These are phyloP conservation scores for Podospora conica DNA, from an alignment of 495 filamentous ascomycete genomes.

Conservation along the genomic window DNA sequence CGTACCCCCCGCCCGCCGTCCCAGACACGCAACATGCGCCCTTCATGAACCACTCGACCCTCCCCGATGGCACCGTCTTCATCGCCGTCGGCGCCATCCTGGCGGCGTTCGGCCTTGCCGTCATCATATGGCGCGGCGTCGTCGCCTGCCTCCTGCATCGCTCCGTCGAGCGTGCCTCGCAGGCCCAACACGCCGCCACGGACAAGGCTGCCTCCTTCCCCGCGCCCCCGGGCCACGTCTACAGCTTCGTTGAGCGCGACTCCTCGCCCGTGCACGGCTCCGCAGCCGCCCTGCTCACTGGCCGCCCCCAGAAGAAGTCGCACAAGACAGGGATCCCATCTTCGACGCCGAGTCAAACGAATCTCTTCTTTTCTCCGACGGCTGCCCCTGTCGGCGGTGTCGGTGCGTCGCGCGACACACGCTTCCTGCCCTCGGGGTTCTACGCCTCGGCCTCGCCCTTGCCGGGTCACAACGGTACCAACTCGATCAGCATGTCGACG, in stretches of 20 bases:
- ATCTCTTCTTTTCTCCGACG: constrained; percentile 92
- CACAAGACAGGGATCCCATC: constrained; percentile 40
- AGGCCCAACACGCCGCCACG: constrained; percentile 60
- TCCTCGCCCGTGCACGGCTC: constrained; percentile 56
- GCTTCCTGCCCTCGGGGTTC: constrained; percentile 86
- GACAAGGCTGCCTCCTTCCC: constrained; percentile 50
- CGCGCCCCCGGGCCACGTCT: constrained; percentile 47
- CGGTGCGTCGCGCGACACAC: constrained; percentile 47
- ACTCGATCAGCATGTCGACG: constrained; percentile 49
- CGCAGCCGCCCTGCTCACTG: constrained; percentile 19
- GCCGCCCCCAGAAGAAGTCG: constrained; percentile 31
- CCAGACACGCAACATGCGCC: constrained; percentile 81
- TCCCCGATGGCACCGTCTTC: constrained; percentile 93
- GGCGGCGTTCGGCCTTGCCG: constrained; percentile 68
- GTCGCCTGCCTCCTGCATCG: constrained; percentile 91
- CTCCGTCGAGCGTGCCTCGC: constrained; percentile 73
- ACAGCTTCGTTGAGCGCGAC: constrained; percentile 51
- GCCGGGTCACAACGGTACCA: constrained; percentile 35
- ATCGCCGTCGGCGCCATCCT: constrained; percentile 87
- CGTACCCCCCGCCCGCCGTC: constrained; percentile 59
- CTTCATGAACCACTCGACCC: constrained; percentile 87
- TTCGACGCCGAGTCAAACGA: constrained; percentile 45
- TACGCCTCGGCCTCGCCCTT: constrained; percentile 60
- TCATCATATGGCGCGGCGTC: constrained; percentile 82
- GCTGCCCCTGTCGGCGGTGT: constrained; percentile 43